Base-by-base conservation (phyloP, 805 yeast genomes). In the Ogataea kodamae region DNA sequence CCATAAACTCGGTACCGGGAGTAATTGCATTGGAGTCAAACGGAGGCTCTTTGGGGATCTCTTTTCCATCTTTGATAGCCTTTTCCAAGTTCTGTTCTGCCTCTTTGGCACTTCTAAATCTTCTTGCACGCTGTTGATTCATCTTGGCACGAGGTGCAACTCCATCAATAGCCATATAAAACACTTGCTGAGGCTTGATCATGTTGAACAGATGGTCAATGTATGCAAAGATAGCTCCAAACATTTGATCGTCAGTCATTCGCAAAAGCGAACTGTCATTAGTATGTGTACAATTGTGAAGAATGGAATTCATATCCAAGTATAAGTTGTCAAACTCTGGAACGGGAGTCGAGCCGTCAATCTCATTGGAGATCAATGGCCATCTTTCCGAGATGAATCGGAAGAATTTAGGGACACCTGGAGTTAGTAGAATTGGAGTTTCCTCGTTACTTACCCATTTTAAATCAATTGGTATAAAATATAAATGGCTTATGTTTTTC, bases 121-220 rank as follows among this genome's bases (percentile, higher is more conserved):
- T 78, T 69, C 98, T 79, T 0, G 96, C 78, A 63, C 98, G 76
- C 62, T 90, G 98, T 62, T 90, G 97, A 57, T 90, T 90, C 96
- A 90, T 89, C 56, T 90, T 90, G 8, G 98, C 98, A 57, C 98
- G 70, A 25, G 98, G 98, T 0, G 98, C 98, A 32, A 90, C 97
- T 57, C 98, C 98, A 64, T 90, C 98, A 50, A 90, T 85, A 3
- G 98, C 97, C 96, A 90, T 88, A 57, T 82, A 89, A 49, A 90
- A 85, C 9, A 81, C 76, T 55, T 86, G 74, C 50, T 83, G 71
- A 6, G 99, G 99, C 57, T 79, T 78, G 46, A 92, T 88, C 16
- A 87, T 76, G 42, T 80, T 80, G 52, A 92, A 90, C 37, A 92
- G 66, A 60, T 92, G 97, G 57, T 92, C 98, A 44, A 92, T 90